Percentiles rank a stretch among this genome's conserved stretches.
Conservation (phyloP, 768 basidiomycete genomes). For the Tephrocybe sp. region DNA sequence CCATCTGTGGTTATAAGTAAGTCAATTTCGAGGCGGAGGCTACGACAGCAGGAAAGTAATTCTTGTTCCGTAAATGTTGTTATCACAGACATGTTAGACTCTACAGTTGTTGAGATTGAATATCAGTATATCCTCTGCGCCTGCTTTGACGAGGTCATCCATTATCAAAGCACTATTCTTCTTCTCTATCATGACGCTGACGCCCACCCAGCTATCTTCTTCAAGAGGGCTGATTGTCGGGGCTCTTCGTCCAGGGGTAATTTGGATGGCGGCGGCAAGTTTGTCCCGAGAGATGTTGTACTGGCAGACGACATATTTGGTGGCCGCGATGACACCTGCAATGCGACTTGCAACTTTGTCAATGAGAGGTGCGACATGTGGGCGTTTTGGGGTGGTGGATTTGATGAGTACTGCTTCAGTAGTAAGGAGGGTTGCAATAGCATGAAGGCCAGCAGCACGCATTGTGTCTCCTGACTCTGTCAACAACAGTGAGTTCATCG, state of each 20-base stretch:
- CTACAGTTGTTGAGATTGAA: slow-evolving; percentile 93
- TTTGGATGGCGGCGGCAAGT: slow-evolving; percentile 56
- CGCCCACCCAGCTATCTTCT: slow-evolving; percentile 83
- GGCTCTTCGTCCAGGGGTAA: slow-evolving; percentile 90
- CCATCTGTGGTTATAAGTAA: no score
- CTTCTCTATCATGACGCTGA: slow-evolving; percentile 92
- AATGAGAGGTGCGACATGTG: slow-evolving; percentile 66
- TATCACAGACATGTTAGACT: slow-evolving; percentile 52
- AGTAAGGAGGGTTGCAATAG: slow-evolving; percentile 85
- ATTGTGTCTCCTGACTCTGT: slow-evolving; percentile 98
- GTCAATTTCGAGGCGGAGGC: no score
- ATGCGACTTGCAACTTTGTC: slow-evolving; percentile 83
- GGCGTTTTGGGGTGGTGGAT: slow-evolving; percentile 62
- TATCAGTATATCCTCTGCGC: slow-evolving; percentile 89
- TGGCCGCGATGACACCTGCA: slow-evolving; percentile 87
- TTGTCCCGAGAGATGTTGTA: slow-evolving; percentile 82
- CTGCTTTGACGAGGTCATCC: slow-evolving; percentile 80
- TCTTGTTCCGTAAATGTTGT: no score
- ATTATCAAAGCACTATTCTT: slow-evolving; percentile 77
- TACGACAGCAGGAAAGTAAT: no score
- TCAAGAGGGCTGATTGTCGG: slow-evolving; percentile 89
- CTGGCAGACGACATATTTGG: slow-evolving; percentile 85
- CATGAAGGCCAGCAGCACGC: slow-evolving; percentile 94
- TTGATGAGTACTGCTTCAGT: slow-evolving; percentile 92
- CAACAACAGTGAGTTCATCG: neutral